Percentiles rank a stretch among this genome's conserved stretches.
phyloP scores from a whole-genome alignment of 345 rosid species.

The Lumnitzera racemosa region DNA sequence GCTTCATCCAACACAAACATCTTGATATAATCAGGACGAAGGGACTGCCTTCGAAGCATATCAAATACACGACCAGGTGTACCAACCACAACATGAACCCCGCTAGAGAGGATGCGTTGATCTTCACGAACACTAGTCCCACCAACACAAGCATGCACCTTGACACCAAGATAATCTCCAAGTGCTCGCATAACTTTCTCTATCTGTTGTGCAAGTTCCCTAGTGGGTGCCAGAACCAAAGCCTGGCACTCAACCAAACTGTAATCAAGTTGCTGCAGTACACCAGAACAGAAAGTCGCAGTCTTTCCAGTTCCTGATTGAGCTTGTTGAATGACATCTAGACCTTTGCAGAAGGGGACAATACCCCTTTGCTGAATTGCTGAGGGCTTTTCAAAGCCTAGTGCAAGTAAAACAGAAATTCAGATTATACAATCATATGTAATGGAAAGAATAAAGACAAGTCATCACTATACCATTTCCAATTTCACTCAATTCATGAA shows the following conservation, averaged over 20 bases:
- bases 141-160: conserved; percentile 85
- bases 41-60: conserved; percentile 72
- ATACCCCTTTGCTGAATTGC: conserved; percentile 86
- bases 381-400: conserved; percentile 75
- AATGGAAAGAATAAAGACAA: neutral
- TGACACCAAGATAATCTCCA: conserved; percentile 74
- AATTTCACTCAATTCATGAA: no score
- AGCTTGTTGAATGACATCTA: conserved; percentile 80
- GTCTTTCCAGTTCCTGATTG: conserved; percentile 85
- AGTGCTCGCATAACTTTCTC: conserved; percentile 86
- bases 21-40: conserved; percentile 61
- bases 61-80: conserved; percentile 84
- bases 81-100: conserved; percentile 85
- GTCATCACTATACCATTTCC: no score
- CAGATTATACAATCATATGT: neutral
- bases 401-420: neutral
- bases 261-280: conserved; percentile 69
- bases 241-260: conserved; percentile 64
- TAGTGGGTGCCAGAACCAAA: conserved; percentile 68
- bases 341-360: conserved; percentile 70
- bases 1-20: conserved; percentile 81
- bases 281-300: conserved; percentile 75
- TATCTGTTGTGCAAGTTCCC: conserved; percentile 82
- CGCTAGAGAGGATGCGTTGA: conserved; percentile 61
- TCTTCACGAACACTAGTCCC: conserved; percentile 83